Evolutionary conservation across 768 basidiomycete genomes (phyloP).

Genomic region (Leccinum obscurum): DNA sequence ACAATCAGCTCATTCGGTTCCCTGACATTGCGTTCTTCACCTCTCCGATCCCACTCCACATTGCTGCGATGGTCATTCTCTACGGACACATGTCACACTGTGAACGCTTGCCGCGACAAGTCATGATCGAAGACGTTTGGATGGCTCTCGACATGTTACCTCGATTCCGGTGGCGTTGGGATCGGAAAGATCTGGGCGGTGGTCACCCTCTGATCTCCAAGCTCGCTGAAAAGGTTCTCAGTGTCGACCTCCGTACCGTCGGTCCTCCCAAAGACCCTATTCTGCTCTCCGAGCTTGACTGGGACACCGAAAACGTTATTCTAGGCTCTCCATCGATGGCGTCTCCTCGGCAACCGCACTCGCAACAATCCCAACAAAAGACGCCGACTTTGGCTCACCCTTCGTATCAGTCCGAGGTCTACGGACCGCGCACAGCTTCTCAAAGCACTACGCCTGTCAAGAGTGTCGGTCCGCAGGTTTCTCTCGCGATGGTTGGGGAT

Average conservation of each 20-base stretch:
- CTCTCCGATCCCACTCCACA: conserved; percentile 85
- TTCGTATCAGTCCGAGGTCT: conserved; percentile 36
- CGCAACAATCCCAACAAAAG: conserved; percentile 34
- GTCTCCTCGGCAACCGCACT: conserved; percentile 29
- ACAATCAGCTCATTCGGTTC: conserved; percentile 80
- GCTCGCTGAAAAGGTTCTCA: conserved; percentile 79
- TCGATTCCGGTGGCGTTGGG: conserved; percentile 90
- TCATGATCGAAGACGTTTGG: conserved; percentile 81
- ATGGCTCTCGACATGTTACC: conserved; percentile 87
- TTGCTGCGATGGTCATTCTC: conserved; percentile 88
- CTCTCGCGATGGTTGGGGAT: conserved; percentile 26
- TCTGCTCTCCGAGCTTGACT: conserved; percentile 45
- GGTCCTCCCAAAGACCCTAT: conserved; percentile 39
- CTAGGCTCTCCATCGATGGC: conserved; percentile 26
- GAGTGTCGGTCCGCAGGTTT: conserved; percentile 17
- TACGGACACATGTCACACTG: conserved; percentile 84
- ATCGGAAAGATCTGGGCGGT: conserved; percentile 76
- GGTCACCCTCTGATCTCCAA: conserved; percentile 83
- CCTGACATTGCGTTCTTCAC: conserved; percentile 88
- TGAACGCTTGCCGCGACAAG: conserved; percentile 59
- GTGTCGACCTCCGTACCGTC: conserved; percentile 65
- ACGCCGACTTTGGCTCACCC: conserved; percentile 39
- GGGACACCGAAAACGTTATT: conserved; percentile 42
- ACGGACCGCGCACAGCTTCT: conserved; percentile 28
- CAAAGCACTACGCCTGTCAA: conserved; percentile 34